phyloP scores from a whole-genome alignment of 805 yeast species.

The Yamadazyma akitaensis region DNA sequence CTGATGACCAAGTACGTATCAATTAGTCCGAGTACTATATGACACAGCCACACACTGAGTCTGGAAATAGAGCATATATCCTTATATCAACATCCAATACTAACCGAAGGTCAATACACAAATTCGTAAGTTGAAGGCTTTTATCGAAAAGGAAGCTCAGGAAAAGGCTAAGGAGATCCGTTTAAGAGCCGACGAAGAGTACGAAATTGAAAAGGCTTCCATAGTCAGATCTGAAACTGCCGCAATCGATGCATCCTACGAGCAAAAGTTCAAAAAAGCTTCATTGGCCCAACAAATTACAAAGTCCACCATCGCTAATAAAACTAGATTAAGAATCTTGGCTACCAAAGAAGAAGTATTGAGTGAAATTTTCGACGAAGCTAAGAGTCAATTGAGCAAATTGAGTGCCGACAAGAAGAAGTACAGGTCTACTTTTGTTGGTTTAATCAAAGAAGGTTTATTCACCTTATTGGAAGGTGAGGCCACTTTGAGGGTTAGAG shows the following conservation, averaged over 20 bases:
- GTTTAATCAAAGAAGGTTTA: conserved; percentile 74
- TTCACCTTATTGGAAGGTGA: conserved; percentile 69
- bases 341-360: conserved; percentile 77
- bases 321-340: conserved; percentile 87
- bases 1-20: conserved; percentile 31
- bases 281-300: conserved; percentile 91
- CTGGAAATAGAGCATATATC: neutral
- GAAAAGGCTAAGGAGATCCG: conserved; percentile 96
- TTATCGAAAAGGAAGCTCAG: conserved; percentile 98
- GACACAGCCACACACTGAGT: neutral
- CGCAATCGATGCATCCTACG: conserved; percentile 77
- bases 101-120: conserved; percentile 78
- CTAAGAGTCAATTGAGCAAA: conserved; percentile 59
- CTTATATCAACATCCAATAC: neutral
- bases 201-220: conserved; percentile 94
- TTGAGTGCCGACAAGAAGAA: conserved; percentile 51
- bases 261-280: conserved; percentile 84
- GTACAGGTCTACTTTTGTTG: conserved; percentile 68
- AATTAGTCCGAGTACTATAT: neutral
- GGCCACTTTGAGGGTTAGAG: conserved; percentile 63
- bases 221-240: conserved; percentile 91
- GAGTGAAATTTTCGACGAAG: conserved; percentile 66
- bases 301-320: conserved; percentile 92
- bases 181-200: conserved; percentile 97
- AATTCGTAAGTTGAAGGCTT: conserved; percentile 96